phyloP scores from a whole-genome alignment of 345 rosid species.

The Gossypium bickii region DNA sequence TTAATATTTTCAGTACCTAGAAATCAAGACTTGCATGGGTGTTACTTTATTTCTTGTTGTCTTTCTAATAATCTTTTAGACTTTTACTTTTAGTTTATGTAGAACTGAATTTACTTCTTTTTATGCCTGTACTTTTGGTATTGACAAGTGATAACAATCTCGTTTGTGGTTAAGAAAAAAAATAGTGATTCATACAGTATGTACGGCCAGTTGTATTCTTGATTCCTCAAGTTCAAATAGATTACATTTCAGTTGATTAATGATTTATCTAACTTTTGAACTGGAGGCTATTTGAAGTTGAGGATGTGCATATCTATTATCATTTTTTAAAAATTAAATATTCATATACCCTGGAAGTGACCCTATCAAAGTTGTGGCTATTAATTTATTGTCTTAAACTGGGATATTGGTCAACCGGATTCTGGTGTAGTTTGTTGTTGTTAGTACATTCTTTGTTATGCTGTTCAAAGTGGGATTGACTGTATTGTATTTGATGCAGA shows the following conservation, averaged over 20 bases:
- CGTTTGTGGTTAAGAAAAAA: background rate
- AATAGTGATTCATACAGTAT: background rate
- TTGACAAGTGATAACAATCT: background rate
- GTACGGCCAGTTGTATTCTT: background rate
- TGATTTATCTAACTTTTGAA: background rate
- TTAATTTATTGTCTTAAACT: background rate
- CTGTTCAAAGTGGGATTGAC: background rate
- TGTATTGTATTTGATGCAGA: background rate
- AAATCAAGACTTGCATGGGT: background rate
- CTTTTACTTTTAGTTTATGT: background rate
- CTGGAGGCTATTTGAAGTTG: background rate
- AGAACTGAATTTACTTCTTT: background rate
- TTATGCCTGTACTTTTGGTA: background rate
- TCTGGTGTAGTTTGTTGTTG: background rate
- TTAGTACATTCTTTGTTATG: background rate
- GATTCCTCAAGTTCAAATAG: conserved; percentile 1
- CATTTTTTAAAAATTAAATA: background rate
- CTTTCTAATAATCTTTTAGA: background rate
- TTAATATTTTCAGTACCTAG: background rate
- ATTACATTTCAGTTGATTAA: background rate
- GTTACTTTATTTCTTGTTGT: background rate
- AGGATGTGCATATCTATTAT: background rate
- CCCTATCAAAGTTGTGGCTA: conserved; percentile 6
- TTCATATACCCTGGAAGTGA: background rate
- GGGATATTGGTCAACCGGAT: background rate